phyloP scores from a whole-genome alignment of 352 stramenopile genomes.

The Pelagophyceae sp. region DNA sequence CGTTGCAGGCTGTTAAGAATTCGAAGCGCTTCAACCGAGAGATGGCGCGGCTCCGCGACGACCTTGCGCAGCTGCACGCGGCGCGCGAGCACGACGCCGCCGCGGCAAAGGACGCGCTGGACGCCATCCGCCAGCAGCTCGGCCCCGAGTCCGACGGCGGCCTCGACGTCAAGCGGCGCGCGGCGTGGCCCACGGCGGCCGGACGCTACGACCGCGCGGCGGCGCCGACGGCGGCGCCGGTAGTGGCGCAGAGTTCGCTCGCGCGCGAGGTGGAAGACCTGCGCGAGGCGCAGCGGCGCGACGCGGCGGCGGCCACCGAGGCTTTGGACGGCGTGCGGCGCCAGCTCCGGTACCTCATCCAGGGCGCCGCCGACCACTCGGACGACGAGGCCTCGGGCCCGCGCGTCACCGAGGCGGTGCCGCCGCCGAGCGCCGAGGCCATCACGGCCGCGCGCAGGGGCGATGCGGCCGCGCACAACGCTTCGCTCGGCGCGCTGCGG shows the following conservation, averaged over 20 bases:
- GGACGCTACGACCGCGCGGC: not conserved
- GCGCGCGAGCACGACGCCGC: not conserved
- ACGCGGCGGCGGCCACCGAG: not conserved
- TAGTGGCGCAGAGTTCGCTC: not conserved
- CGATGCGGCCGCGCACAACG: not conserved
- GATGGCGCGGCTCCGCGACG: not conserved
- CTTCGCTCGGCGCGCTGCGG: not conserved
- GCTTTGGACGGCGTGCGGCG: not conserved
- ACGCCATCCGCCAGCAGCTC: not conserved
- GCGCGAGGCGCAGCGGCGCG: not conserved
- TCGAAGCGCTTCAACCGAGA: not conserved
- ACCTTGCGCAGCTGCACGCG: not conserved
- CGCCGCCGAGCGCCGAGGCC: not conserved
- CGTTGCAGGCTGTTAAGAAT: too few relatives aligned
- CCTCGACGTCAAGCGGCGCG: not conserved
- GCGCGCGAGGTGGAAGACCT: not conserved
- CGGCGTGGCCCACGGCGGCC: too few relatives aligned
- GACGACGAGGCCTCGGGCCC: not conserved
- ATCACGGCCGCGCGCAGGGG: not conserved
- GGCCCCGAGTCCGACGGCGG: not conserved
- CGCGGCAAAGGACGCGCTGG: not conserved
- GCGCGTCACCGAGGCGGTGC: not conserved
- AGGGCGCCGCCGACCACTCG: not conserved
- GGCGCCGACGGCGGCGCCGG: not conserved
- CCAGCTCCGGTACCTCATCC: not conserved